These are phyloP conservation scores for Lachancea cidri DNA, from an alignment of 805 yeast genomes.

Conservation along the genomic window DNA sequence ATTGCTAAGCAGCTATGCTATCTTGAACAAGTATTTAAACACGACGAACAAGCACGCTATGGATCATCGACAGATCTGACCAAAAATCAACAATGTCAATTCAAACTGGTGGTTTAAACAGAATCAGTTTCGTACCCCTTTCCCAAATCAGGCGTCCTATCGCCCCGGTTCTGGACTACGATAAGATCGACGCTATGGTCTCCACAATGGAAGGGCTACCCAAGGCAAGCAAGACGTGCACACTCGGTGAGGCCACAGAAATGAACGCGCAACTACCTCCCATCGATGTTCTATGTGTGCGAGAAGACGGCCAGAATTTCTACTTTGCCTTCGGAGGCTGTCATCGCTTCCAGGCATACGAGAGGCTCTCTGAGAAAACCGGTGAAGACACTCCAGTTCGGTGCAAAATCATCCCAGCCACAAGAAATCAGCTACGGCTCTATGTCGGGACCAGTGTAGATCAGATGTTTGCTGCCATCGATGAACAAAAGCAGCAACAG, in stretches of 20 bases:
- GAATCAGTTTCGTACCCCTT: constrained; percentile 49
- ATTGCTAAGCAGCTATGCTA: neutral
- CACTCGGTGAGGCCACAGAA: constrained; percentile 34
- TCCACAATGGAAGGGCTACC: constrained; percentile 63
- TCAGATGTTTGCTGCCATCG: constrained; percentile 14
- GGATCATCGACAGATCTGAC: neutral
- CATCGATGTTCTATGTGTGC: constrained; percentile 66
- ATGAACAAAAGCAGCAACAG: constrained; percentile 1
- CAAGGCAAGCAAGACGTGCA: constrained; percentile 57
- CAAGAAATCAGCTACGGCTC: constrained; percentile 57
- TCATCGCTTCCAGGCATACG: constrained; percentile 85
- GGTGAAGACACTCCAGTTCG: constrained; percentile 44
- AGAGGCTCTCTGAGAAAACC: constrained; percentile 40
- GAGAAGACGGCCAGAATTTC: constrained; percentile 53
- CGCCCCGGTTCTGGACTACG: constrained; percentile 72
- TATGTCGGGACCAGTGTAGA: constrained; percentile 57
- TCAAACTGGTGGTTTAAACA: constrained; percentile 53
- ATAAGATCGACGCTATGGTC: constrained; percentile 75
- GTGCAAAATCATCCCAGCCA: constrained; percentile 71
- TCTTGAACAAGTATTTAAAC: neutral
- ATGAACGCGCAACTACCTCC: constrained; percentile 69
- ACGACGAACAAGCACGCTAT: neutral
- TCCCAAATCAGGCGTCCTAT: constrained; percentile 71
- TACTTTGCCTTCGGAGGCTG: constrained; percentile 91
- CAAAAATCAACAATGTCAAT: constrained; percentile 47